Evolutionary conservation across 805 yeast species (phyloP).

Genomic region (Grigorovia transvaalensis): DNA sequence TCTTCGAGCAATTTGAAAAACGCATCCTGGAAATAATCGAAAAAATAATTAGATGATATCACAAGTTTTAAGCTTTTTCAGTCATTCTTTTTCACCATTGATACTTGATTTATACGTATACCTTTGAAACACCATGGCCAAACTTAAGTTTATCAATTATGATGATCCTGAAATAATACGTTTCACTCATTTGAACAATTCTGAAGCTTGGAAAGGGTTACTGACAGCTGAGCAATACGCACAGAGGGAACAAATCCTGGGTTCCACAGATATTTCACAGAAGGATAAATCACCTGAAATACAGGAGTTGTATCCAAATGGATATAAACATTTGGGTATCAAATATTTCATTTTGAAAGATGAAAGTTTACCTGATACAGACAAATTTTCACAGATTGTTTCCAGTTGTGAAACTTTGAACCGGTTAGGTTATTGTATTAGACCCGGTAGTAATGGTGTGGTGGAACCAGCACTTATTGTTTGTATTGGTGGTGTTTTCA

Average conservation of each 20-base stretch:
- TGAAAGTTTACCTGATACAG: constrained; percentile 13
- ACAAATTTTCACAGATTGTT: constrained; percentile 29
- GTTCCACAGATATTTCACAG: constrained; percentile 21
- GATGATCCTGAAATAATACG: constrained; percentile 28
- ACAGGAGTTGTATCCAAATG: constrained; percentile 10
- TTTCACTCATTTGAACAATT: constrained; percentile 30
- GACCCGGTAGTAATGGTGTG: constrained; percentile 17
- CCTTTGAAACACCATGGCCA: not conserved
- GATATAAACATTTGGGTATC: constrained; percentile 24
- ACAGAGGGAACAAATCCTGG: constrained; percentile 29
- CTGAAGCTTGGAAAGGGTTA: constrained; percentile 27
- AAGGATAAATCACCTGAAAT: constrained; percentile 9
- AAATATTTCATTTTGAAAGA: constrained; percentile 29
- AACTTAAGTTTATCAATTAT: constrained; percentile 11
- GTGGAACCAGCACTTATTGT: constrained; percentile 27
- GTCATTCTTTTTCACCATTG: no score
- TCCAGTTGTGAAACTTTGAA: constrained; percentile 34
- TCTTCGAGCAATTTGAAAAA: no score
- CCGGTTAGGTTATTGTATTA: constrained; percentile 27
- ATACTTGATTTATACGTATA: not conserved
- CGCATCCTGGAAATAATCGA: no score
- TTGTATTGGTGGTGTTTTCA: constrained; percentile 52
- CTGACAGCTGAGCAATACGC: constrained; percentile 29
- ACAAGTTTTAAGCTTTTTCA: no score
- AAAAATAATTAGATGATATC: no score